Base-by-base conservation (phyloP, 2,329 filamentous ascomycete genomes). In the Septoria petroselini region DNA sequence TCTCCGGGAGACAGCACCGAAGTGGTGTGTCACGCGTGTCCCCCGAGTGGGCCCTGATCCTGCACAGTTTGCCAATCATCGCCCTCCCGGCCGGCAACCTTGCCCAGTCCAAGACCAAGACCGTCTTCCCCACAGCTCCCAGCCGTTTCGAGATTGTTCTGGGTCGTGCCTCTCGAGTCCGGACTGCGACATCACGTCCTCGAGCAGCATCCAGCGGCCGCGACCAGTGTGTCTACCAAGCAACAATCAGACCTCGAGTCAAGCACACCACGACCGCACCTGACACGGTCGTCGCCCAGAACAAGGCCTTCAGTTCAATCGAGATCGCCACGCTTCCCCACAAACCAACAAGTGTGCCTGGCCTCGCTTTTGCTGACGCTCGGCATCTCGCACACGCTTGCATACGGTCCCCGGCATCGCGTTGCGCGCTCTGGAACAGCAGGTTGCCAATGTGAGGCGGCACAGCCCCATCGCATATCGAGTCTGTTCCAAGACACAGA, bases 11-110 rank as follows among this genome's bases (percentile, higher is more conserved):
- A 31, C 43, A 34, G 43, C 47, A 34, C n/a, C 25, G 41, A 42
- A 39, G 39, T 42, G 42, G 48, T 45, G 50, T 43, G 43, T 45
- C 42, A 50, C 55, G 51, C 53, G 50, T 47, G 44, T 49, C 48
- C 47, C 48, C 33, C 31, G 37, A 30, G 49, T 42, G 49, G 25
- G 39, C 50, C 49, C 46, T 38, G 42, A 41, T 46, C 50, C 35
- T 39, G 39, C 48, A 45, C 48, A 50, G 51, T 51, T 57, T 50
- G 54, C 54, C 54, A 57, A 57, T 54, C 54, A 54, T 48, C 49
- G 48, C 50, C 49, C 25, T 38, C 41, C 49, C 48, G 41, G 44
- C 46, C 37, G 48, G 37, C 47, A 54, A 48, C 48, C n/a, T 51
- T 52, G 43, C 50, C 42, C 48, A 23, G 52, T 29, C 48, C 17